A percentile compares a stretch with the other conserved stretches of the same genome.
Conservation (phyloP, 176 grass and related monocot genomes). For the Oryza nivara region DNA sequence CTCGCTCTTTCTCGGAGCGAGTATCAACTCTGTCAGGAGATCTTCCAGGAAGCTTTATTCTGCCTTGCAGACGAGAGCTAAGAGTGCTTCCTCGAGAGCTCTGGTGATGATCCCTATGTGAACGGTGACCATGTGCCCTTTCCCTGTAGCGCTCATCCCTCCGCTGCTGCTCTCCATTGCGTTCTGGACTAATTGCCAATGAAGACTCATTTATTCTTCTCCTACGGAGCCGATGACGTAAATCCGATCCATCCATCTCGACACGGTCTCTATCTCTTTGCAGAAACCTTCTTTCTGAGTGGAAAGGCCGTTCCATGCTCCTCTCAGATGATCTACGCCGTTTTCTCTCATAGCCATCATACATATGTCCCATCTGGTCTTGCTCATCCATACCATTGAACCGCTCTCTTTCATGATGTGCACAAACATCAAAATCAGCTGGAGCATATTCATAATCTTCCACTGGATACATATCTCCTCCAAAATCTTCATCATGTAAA, state of each 20-base stretch:
- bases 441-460: conserved; percentile 78
- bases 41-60: conserved; percentile 89
- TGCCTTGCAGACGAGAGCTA: conserved; percentile 69
- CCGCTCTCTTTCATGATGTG: conserved; percentile 61
- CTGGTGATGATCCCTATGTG: conserved; percentile 42
- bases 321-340: conserved; percentile 56
- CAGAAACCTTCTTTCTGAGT: conserved; percentile 60
- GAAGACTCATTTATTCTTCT: conserved; percentile 64
- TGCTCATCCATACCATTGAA: conserved; percentile 59
- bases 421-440: conserved; percentile 52
- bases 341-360: conserved; percentile 71
- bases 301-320: conserved; percentile 59
- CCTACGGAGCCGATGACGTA: conserved; percentile 75
- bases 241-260: conserved; percentile 74
- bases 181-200: conserved; percentile 52
- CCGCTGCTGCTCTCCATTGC: conserved; percentile 22
- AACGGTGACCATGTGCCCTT: conserved; percentile 43
- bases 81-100: conserved; percentile 49
- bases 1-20: conserved; percentile 57
- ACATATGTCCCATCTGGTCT: conserved; percentile 36
- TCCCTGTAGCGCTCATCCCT: conserved; percentile 58
- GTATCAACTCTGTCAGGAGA: conserved; percentile 55
- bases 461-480: conserved; percentile 65
- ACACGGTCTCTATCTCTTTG: conserved; percentile 41
- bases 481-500: conserved; percentile 66